Percentiles rank a stretch among this genome's conserved stretches.
Conservation (phyloP, 1,139 yeast genomes). For the Taphrina wiesneri region DNA sequence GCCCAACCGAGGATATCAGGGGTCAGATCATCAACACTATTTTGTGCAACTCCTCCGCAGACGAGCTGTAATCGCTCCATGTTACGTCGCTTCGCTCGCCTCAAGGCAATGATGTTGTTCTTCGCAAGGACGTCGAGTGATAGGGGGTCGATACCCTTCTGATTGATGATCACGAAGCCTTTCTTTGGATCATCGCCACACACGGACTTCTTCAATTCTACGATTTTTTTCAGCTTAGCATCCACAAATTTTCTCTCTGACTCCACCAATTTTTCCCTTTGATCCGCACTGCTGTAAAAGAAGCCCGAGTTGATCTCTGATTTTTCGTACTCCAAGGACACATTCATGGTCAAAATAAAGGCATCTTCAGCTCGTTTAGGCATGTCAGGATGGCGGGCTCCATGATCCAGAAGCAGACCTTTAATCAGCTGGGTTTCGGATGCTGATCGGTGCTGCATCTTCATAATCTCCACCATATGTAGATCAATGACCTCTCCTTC, state of each 20-base stretch:
- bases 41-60: conserved; percentile 97
- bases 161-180: conserved; percentile 94
- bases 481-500: conserved; percentile 65
- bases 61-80: conserved; percentile 97
- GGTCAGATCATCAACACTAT: conserved; percentile 90
- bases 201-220: conserved; percentile 88
- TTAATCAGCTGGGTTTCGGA: conserved; percentile 78
- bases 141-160: conserved; percentile 99
- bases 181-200: conserved; percentile 72
- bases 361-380: conserved; percentile 86
- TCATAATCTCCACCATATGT: conserved; percentile 97
- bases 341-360: conserved; percentile 80
- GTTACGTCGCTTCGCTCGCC: conserved; percentile 98
- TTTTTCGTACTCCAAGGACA: conserved; percentile 93
- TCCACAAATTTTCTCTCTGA: conserved; percentile 94
- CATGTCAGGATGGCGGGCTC: conserved; percentile 99
- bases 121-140: conserved; percentile 91
- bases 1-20: conserved; percentile 85
- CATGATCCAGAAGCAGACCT: conserved; percentile 95
- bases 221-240: conserved; percentile 84
- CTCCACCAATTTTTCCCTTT: conserved; percentile 90
- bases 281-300: conserved; percentile 92
- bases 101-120: conserved; percentile 86
- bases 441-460: conserved; percentile 92
- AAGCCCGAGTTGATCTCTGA: conserved; percentile 97